These are phyloP conservation scores for Cryptosporidium ubiquitum DNA, from an alignment of 169 alveolate genomes.

Conservation along the genomic window DNA sequence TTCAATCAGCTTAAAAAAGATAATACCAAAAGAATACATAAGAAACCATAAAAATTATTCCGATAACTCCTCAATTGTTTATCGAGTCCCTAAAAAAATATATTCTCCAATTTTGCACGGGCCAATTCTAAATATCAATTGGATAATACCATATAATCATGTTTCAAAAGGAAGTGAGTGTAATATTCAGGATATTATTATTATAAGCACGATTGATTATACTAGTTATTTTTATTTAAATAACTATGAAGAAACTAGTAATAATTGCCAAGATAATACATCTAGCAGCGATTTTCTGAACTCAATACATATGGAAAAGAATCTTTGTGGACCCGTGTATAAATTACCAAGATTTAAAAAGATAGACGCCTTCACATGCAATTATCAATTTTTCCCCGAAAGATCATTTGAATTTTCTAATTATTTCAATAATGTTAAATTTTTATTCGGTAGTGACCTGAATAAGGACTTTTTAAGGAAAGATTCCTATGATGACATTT, in stretches of 20 bases:
- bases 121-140: constrained; percentile 18
- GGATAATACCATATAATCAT: background rate
- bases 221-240: background rate
- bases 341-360: constrained; percentile 61
- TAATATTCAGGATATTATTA: background rate
- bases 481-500: background rate
- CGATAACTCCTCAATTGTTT: background rate
- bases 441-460: background rate
- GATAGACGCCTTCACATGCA: constrained; percentile 1
- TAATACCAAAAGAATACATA: background rate
- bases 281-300: background rate
- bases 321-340: constrained; percentile 69
- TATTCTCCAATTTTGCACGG: constrained; percentile 59
- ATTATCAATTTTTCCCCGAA: constrained; percentile 45
- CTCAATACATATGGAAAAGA: background rate
- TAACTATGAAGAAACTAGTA: background rate
- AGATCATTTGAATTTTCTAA: constrained; percentile 26
- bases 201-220: constrained; percentile 1
- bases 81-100: constrained; percentile 14
- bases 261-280: background rate
- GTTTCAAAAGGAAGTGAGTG: background rate
- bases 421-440: background rate
- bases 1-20: constrained; percentile 18
- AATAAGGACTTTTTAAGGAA: background rate
- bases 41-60: background rate